Evolutionary conservation across 2,329 filamentous ascomycete species (phyloP), one percentile per base, ranked within the genome.

Genomic region (Pezicula rhizophila): DNA sequence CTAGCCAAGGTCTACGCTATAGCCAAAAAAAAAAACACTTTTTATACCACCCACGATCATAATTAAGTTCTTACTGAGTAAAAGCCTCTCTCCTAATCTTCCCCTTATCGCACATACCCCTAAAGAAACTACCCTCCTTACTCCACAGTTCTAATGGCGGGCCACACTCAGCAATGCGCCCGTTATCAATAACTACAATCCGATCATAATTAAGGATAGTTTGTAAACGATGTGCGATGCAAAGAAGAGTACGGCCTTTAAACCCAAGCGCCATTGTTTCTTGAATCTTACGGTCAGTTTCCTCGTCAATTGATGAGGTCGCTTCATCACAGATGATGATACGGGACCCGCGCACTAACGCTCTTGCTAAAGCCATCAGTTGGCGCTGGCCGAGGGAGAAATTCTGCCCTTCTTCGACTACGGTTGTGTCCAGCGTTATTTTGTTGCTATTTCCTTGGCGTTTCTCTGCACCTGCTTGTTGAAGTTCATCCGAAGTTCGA

Each of bases 301-400:
- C 92, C 75, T 96, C 93, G 67, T 97, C 92, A 8, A 97, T 91
- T 0, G 82, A 87, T 1, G 85, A 90, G 0, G 93, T 99, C 1
- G 93, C 93, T 69, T 99, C 93, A 71, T 99, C 93, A 68, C 92
- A 96, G 45, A 99, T 84, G 59, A 97, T 96, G 68, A 97, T 96
- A 59, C 87, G 89, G 1, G 85, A 87, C 37, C 85, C 82, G 34
- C 92, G 84, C 4, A 97, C 92, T 2, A 99, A 79, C 0, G 93
- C 93, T 1, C 93, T 83, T 0, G 91, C 91, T 1, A 99, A 77
- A 1, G 93, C 93, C 87, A 97, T 95, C 42, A 97, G 80, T 68
- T 97, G 93, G 3, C 93, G 82, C 70, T 97, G 92, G 5, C 92
- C 92, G 8, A 97, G 82, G 0, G 89, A 95, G 73, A 96, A 96